A percentile compares a stretch with the other conserved stretches of the same genome.
Evolutionary conservation across 768 basidiomycete genomes (phyloP).

Genomic region (Podaxis sp.): DNA sequence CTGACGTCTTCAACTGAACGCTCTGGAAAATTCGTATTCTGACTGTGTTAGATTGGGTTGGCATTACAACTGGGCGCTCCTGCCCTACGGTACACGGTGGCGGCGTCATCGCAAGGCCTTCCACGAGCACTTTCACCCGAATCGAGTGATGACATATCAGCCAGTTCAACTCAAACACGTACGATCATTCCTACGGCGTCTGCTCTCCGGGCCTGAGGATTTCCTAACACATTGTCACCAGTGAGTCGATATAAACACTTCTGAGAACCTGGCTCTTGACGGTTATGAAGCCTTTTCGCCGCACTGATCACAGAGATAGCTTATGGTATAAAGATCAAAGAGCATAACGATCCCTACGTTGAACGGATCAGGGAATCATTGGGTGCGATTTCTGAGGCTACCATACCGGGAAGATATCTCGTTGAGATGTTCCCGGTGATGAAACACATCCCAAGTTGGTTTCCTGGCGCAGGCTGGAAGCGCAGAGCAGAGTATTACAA

Average conservation of each 20-base stretch:
- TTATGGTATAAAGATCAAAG: slow-evolving; percentile 28
- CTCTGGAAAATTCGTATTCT: not conserved
- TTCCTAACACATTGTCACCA: not conserved
- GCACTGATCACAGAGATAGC: slow-evolving; percentile 35
- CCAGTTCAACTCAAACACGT: slow-evolving; percentile 35
- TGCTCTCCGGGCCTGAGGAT: not conserved
- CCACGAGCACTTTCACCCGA: slow-evolving; percentile 3
- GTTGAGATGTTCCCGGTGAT: not conserved
- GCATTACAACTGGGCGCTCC: slow-evolving; percentile 39
- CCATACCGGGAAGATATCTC: not conserved
- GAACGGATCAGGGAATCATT: not conserved
- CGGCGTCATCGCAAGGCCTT: slow-evolving; percentile 9
- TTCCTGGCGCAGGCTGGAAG: not conserved
- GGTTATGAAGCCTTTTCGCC: slow-evolving; percentile 33
- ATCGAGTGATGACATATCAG: not conserved
- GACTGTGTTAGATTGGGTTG: slow-evolving; percentile 21
- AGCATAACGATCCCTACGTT: slow-evolving; percentile 18
- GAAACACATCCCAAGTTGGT: not conserved
- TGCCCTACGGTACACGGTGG: slow-evolving; percentile 9
- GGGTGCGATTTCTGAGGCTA: slow-evolving; percentile 21
- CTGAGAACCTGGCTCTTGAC: not conserved
- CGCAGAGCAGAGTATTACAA: not conserved
- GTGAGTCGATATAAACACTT: not conserved
- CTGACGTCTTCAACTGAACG: not conserved
- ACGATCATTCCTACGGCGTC: slow-evolving; percentile 34